These are phyloP conservation scores for Albatrellus ellisii DNA, from an alignment of 768 basidiomycete species.

Conservation along the genomic window DNA sequence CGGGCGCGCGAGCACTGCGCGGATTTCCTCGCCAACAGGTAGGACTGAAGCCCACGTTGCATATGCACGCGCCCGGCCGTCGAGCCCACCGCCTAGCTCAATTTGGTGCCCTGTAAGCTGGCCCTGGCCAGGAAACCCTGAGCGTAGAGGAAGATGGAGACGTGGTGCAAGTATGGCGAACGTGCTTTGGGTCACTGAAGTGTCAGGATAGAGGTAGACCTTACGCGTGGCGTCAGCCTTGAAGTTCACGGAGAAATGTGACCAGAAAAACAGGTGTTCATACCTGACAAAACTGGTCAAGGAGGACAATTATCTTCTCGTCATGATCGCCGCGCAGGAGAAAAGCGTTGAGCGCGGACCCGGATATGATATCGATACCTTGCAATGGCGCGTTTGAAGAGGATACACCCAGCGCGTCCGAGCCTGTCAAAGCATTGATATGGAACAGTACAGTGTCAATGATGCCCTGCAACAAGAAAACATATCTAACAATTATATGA, in stretches of 20 bases:
- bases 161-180: conserved; percentile 31
- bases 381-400: conserved; percentile 29
- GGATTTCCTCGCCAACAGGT: conserved; percentile 42
- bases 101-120: conserved; percentile 49
- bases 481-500: conserved; percentile 2
- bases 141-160: conserved; percentile 45
- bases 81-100: conserved; percentile 27
- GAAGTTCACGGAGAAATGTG: neutral
- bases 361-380: conserved; percentile 48
- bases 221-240: conserved; percentile 14
- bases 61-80: conserved; percentile 35
- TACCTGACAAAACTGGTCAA: conserved; percentile 74
- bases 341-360: conserved; percentile 46
- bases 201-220: conserved; percentile 60
- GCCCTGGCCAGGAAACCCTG: conserved; percentile 26
- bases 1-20: conserved; percentile 32
- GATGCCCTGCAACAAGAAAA: conserved; percentile 27
- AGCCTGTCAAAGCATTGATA: conserved; percentile 68
- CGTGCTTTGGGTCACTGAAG: conserved; percentile 26
- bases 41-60: conserved; percentile 56
- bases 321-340: conserved; percentile 29
- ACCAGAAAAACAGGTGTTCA: conserved; percentile 6
- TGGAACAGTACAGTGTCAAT: conserved; percentile 69
- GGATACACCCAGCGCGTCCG: conserved; percentile 28
- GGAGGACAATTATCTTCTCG: conserved; percentile 41